These are phyloP conservation scores for Castanea crenata DNA, from an alignment of 306 rosid genomes.

Conservation along the genomic window DNA sequence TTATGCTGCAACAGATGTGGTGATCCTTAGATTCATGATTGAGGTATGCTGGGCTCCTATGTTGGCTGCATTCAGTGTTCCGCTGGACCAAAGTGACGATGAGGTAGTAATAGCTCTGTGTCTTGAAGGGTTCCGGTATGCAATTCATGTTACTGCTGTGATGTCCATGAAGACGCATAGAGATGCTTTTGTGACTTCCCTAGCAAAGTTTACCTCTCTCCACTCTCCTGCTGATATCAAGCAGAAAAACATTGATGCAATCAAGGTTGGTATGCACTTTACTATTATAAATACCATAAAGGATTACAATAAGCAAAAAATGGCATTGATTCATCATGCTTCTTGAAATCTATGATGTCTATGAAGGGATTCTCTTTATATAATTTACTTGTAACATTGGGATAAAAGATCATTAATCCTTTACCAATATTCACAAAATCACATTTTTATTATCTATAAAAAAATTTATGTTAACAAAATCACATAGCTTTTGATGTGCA, in stretches of 20 bases:
- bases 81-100: conserved; percentile 96
- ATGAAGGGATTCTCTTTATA: background rate
- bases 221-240: conserved; percentile 98
- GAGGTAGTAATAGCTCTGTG: conserved; percentile 82
- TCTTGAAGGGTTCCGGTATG: conserved; percentile 91
- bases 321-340: conserved; percentile 4
- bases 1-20: conserved; percentile 94
- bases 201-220: conserved; percentile 93
- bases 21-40: conserved; percentile 92
- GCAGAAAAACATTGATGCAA: conserved; percentile 89
- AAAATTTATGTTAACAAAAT: too few species aligned
- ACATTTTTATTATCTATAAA: background rate
- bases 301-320: conserved; percentile 3
- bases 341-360: background rate
- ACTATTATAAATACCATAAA: conserved; percentile 20
- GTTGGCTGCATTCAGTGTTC: conserved; percentile 99
- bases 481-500: background rate
- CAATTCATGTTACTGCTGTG: conserved; percentile 90
- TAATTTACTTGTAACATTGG: background rate
- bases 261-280: conserved; percentile 67
- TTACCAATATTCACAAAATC: background rate
- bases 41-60: conserved; percentile 99
- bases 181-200: conserved; percentile 96
- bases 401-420: background rate
- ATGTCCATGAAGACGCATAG: conserved; percentile 99